Percentiles rank a stretch among this genome's conserved stretches.
Conservation (phyloP, 306 rosid species). For the Vachellia pachyceras region DNA sequence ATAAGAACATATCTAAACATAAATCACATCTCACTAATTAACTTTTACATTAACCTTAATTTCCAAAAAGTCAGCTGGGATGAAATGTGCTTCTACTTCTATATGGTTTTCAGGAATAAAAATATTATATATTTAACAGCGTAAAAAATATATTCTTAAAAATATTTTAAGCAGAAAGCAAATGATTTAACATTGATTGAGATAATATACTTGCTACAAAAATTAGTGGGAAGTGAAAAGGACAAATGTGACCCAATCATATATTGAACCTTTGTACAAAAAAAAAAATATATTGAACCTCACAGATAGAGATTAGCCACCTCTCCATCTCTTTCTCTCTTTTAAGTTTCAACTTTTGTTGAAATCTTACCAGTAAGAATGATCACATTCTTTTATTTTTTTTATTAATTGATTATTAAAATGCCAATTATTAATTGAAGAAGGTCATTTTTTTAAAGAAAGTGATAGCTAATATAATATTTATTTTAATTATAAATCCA, state of each 20-base stretch:
- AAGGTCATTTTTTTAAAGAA: too few species aligned
- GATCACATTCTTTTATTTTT: neutral
- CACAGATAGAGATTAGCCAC: neutral
- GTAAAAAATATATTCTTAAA: neutral
- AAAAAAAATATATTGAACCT: neutral
- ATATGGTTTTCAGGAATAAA: neutral
- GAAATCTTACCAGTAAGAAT: neutral
- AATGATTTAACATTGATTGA: neutral
- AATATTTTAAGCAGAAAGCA: neutral
- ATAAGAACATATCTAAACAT: too few species aligned
- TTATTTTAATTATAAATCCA: too few species aligned
- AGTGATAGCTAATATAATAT: too few species aligned
- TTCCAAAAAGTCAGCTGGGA: too few species aligned
- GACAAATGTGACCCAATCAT: neutral
- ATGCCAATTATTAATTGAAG: too few species aligned
- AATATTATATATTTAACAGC: neutral
- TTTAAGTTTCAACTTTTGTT: neutral
- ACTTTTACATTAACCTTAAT: too few species aligned
- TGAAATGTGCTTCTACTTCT: too few species aligned
- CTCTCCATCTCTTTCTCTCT: neutral
- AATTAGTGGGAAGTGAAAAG: neutral
- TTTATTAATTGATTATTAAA: too few species aligned
- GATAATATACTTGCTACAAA: neutral
- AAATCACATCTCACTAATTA: too few species aligned
- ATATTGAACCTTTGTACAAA: neutral